phyloP scores from a whole-genome alignment of 441 rosid genomes.

The Populus tomentosa region DNA sequence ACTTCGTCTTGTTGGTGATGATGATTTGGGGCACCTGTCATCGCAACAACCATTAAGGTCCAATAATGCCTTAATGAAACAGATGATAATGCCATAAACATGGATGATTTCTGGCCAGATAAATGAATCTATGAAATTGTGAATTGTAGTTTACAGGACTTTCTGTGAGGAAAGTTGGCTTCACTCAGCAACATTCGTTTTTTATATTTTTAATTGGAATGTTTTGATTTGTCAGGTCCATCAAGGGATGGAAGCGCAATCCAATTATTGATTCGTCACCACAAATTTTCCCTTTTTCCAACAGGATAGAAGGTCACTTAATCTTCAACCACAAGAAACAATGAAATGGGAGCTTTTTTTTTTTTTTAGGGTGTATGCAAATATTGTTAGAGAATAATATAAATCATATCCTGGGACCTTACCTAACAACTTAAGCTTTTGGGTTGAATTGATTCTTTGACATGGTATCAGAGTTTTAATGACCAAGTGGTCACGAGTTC shows the following conservation, averaged over 20 bases:
- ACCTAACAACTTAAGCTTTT: too few relatives aligned
- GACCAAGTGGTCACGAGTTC: too few relatives aligned
- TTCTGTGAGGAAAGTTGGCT: not conserved
- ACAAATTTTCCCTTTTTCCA: not conserved
- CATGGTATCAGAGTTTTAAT: too few relatives aligned
- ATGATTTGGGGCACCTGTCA: not conserved
- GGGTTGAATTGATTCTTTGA: too few relatives aligned
- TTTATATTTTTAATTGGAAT: not conserved
- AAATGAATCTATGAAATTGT: not conserved
- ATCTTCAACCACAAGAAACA: not conserved
- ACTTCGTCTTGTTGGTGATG: not conserved
- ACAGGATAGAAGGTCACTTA: not conserved
- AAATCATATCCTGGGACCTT: too few relatives aligned
- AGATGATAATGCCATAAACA: not conserved
- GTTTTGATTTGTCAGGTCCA: not conserved
- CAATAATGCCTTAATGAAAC: not conserved
- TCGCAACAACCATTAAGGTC: not conserved
- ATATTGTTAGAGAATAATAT: too few relatives aligned
- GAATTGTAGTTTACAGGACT: slow-evolving; percentile 17
- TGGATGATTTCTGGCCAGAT: slow-evolving; percentile 5
- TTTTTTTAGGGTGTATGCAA: too few relatives aligned
- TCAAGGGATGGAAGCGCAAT: not conserved
- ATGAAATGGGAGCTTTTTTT: not conserved
- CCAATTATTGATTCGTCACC: slow-evolving; percentile 1
- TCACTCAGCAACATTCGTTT: not conserved